Evolutionary conservation across 2,329 filamentous ascomycete genomes (phyloP), one percentile per base, ranked within the genome.

Genomic region (Whalleya microplaca): DNA sequence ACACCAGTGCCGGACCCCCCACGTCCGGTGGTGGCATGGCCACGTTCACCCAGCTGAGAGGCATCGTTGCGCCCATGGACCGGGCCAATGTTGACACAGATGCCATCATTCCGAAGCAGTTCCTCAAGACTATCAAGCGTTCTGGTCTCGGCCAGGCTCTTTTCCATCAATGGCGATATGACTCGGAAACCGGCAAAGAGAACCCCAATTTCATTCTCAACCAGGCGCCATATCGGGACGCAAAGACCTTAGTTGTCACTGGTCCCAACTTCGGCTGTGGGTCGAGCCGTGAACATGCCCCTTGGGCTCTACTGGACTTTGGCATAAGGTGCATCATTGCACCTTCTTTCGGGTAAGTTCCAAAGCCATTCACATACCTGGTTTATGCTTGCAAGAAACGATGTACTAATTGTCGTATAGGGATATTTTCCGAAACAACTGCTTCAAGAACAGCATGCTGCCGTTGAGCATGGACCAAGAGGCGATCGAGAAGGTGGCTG

Each of bases 391-490:
- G 41, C 10, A 2, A 20, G 18, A 18, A 44, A 20, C 14, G 32
- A 37, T 12, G 32, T 37, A 37, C 32, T 37, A 16, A 37, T 16
- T 37, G 7, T 45, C 19, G 14, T 14, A 16, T 18, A 51, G 41
- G 56, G 92, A 96, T 71, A 99, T 99, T 75, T 97, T 97, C 86
- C 96, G 94, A 85, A 97, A 96, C 85, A 99, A 99, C 82, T 95
- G 90, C n/a, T 98, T 97, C 85, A 98, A 99, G 84, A 99, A 99
- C 80, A 94, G 94, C 79, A 98, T 98, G 95, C 81, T 98, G 62
- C 93, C 94, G 46, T 86, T 98, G 59, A 77, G 82, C 56, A 89
- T 98, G 29, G 86, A 94, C 73, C 76, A 85, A 63, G 79, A 76
- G 1, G 81, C 84, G 29, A 78, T 97, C 3, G 81, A 89, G 43